Conservation (phyloP, 495 filamentous ascomycete genomes). For the Penicillium lividum region DNA sequence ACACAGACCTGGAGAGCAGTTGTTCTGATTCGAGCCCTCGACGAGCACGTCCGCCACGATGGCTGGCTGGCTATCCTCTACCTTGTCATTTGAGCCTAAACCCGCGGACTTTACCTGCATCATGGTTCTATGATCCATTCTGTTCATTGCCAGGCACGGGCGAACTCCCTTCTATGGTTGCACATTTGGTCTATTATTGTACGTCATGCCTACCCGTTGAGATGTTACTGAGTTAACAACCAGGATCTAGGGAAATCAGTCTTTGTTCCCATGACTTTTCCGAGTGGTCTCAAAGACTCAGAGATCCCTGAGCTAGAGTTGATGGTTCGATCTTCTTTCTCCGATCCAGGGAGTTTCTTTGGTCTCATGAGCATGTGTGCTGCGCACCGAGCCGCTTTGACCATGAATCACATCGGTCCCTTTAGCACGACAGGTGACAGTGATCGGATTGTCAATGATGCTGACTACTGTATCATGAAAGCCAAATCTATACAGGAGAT, state of each 20-base stretch:
- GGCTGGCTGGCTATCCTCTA: constrained; percentile 19
- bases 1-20: constrained; percentile 2
- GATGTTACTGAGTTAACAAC: constrained; percentile 9
- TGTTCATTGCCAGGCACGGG: constrained; percentile 28
- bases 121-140: constrained; percentile 38
- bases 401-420: constrained; percentile 19
- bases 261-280: constrained; percentile 41
- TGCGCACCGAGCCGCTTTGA: constrained; percentile 35
- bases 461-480: constrained; percentile 41
- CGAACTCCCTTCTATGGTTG: constrained; percentile 27
- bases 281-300: constrained; percentile 26
- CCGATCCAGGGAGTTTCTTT: constrained; percentile 38
- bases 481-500: constrained; percentile 36
- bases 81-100: constrained; percentile 20
- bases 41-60: constrained; percentile 18
- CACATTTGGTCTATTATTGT: constrained; percentile 36
- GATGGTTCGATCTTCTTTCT: constrained; percentile 33
- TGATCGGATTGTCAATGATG: constrained; percentile 21
- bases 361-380: constrained; percentile 41
- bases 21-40: constrained; percentile 12
- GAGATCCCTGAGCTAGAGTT: constrained; percentile 27
- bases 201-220: constrained; percentile 11
- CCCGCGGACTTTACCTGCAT: constrained; percentile 21
- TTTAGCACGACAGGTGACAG: not conserved
- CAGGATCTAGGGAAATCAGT: constrained; percentile 30